Evolutionary conservation across 2,329 filamentous ascomycete species (phyloP).

Genomic region (Shiraia bambusicola): DNA sequence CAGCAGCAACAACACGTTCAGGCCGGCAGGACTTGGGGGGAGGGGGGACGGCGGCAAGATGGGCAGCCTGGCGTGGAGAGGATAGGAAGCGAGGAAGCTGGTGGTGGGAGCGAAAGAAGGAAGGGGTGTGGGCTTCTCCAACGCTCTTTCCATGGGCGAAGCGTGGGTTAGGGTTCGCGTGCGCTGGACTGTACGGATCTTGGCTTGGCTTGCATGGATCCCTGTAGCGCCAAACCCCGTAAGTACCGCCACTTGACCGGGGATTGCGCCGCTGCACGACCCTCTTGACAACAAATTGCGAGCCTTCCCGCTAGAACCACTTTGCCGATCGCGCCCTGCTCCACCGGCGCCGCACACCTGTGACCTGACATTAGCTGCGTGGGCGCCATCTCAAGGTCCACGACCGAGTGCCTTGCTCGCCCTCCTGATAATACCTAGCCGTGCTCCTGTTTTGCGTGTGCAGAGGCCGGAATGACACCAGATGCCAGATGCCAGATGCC

Average conservation of each 20-base stretch:
- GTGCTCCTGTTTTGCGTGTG: no score
- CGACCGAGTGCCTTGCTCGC: constrained; percentile 5
- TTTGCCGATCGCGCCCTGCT: constrained; percentile 8
- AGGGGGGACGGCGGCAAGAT: constrained; percentile 13
- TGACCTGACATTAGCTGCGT: constrained; percentile 1
- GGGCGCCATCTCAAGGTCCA: constrained; percentile 5
- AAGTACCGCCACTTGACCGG: constrained; percentile 11
- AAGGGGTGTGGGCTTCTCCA: constrained; percentile 15
- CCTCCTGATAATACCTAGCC: no score
- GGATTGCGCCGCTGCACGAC: constrained; percentile 12
- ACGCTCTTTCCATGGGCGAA: constrained; percentile 20
- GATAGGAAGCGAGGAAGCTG: constrained; percentile 22
- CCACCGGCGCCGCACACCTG: constrained; percentile 1
- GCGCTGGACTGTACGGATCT: background rate
- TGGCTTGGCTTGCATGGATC: background rate
- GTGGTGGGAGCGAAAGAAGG: constrained; percentile 25
- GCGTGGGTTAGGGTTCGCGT: background rate
- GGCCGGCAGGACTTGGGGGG: constrained; percentile 14
- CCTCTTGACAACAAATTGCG: constrained; percentile 22
- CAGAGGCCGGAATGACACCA: no score
- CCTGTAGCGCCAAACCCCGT: constrained; percentile 3
- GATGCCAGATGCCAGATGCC: no score
- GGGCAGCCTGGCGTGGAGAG: constrained; percentile 22
- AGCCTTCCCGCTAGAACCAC: constrained; percentile 8
- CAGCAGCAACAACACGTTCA: no score